Conservation (phyloP, 768 basidiomycete species). For the Dioszegia hungarica region DNA sequence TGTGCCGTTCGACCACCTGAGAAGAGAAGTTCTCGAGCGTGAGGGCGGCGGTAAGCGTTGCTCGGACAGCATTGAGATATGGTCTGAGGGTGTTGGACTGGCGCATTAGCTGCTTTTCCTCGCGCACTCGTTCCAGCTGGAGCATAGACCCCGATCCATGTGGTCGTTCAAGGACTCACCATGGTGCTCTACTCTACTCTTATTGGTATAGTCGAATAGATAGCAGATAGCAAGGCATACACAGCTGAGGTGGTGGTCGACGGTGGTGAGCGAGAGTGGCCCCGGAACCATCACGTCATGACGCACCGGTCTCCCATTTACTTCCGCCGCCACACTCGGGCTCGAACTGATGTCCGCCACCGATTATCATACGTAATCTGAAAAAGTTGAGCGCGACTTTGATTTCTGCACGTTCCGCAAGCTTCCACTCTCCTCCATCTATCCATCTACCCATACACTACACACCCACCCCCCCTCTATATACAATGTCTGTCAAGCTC, state of each 20-base stretch:
- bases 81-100: conserved; percentile 94
- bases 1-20: conserved; percentile 95
- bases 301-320: too few species aligned
- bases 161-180: too few species aligned
- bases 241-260: too few species aligned
- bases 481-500: conserved; percentile 37
- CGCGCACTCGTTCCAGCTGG: background rate
- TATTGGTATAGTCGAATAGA: background rate
- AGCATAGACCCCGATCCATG: too few species aligned
- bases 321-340: too few species aligned
- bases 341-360: too few species aligned
- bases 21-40: conserved; percentile 97
- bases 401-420: background rate
- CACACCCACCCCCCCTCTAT: background rate
- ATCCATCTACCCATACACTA: conserved; percentile 1
- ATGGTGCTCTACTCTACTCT: background rate
- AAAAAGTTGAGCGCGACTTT: background rate
- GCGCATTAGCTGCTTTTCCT: background rate
- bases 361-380: conserved; percentile 3
- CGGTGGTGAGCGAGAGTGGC: background rate
- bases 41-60: conserved; percentile 93
- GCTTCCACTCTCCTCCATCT: too few species aligned
- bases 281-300: background rate
- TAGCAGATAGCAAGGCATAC: background rate
- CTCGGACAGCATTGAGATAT: conserved; percentile 91